These are phyloP conservation scores for Paraphysoderma sedebokerense DNA, from an alignment of 371 early-diverging fungal genomes.

Conservation along the genomic window DNA sequence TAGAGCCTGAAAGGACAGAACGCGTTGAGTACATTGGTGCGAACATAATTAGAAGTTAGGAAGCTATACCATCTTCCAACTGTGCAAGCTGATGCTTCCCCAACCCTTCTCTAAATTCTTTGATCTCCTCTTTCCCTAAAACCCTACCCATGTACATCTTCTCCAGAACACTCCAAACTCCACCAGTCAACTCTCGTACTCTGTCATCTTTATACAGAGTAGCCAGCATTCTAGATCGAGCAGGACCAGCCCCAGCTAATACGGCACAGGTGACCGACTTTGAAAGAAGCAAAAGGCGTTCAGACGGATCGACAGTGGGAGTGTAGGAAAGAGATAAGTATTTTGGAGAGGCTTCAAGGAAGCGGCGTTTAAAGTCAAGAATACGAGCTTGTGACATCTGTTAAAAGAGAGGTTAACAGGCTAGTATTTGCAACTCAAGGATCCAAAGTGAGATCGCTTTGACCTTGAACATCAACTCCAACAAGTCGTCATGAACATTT, in stretches of 20 bases:
- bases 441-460: too few relatives aligned
- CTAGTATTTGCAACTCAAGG: too few relatives aligned
- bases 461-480: constrained; percentile 41
- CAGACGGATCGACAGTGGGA: constrained; percentile 35
- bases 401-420: too few relatives aligned
- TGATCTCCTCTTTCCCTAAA: constrained; percentile 52
- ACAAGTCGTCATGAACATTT: constrained; percentile 26
- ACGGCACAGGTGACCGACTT: constrained; percentile 58
- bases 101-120: constrained; percentile 51
- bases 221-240: constrained; percentile 66
- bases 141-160: constrained; percentile 83
- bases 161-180: constrained; percentile 53
- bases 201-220: constrained; percentile 85
- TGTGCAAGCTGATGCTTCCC: constrained; percentile 58
- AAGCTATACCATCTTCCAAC: constrained; percentile 34
- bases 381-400: constrained; percentile 67
- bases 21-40: constrained; percentile 5
- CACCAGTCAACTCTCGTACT: constrained; percentile 28
- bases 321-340: constrained; percentile 71
- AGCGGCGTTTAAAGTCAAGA: constrained; percentile 64
- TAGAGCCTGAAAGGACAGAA: constrained; percentile 13
- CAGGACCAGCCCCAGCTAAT: constrained; percentile 81
- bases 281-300: constrained; percentile 27
- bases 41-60: too few relatives aligned
- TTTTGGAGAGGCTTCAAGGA: constrained; percentile 67